Conservation (phyloP, 2,329 filamentous ascomycete genomes). For the Fusarium verrucosum region DNA sequence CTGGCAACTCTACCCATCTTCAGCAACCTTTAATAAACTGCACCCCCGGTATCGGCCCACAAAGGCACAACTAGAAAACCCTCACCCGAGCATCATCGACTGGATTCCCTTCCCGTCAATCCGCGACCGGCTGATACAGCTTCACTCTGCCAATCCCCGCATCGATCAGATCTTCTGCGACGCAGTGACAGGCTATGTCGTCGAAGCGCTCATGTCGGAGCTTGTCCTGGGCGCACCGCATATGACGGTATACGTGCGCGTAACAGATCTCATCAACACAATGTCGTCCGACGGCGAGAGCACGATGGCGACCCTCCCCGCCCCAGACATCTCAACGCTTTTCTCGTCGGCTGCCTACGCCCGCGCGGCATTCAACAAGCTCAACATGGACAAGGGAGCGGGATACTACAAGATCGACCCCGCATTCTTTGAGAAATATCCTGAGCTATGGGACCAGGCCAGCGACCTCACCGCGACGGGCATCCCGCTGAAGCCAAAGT, state of each 20-base stretch:
- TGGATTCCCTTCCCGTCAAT: slow-evolving; percentile 47
- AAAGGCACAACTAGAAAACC: slow-evolving; percentile 35
- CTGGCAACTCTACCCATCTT: slow-evolving; percentile 47
- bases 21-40: slow-evolving; percentile 40
- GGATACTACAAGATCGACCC: slow-evolving; percentile 49
- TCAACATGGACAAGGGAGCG: slow-evolving; percentile 48
- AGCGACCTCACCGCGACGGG: slow-evolving; percentile 43
- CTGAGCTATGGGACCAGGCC: slow-evolving; percentile 44
- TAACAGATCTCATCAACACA: slow-evolving; percentile 46
- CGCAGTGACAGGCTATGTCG: slow-evolving; percentile 47
- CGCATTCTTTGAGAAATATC: slow-evolving; percentile 47
- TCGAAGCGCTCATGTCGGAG: slow-evolving; percentile 45
- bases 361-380: slow-evolving; percentile 38
- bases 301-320: slow-evolving; percentile 32
- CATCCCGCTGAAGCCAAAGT: slow-evolving; percentile 44
- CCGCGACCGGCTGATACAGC: slow-evolving; percentile 44
- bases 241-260: slow-evolving; percentile 44
- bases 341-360: slow-evolving; percentile 42
- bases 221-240: slow-evolving; percentile 40
- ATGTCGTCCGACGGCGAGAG: slow-evolving; percentile 30
- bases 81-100: slow-evolving; percentile 46
- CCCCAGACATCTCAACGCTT: slow-evolving; percentile 35
- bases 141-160: slow-evolving; percentile 45
- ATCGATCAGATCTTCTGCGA: slow-evolving; percentile 49
- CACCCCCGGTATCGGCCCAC: slow-evolving; percentile 46